Evolutionary conservation across 305 asterid genomes (phyloP), one percentile per base, ranked within the genome.

Genomic region (Salvia sclarea): DNA sequence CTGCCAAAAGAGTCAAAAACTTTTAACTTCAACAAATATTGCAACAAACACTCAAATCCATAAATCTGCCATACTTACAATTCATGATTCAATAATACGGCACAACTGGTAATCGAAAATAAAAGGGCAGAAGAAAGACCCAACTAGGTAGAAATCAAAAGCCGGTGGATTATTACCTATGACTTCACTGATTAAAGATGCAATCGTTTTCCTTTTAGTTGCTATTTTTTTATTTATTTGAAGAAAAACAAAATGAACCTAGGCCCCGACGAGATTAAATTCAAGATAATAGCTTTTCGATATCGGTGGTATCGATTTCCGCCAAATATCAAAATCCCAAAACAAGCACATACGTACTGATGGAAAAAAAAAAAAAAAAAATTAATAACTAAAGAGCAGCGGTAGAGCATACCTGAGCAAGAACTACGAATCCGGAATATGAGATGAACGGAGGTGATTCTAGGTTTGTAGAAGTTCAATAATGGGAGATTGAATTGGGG

Each of bases 1-100:
- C 82, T 81, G 76, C 64, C 13, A 60, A 74, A 1, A 67, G 12
- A 45, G 66, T 28, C 52, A 40, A 7, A 5, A 33, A 33, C 17
- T 7, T 9, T 43, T 31, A 18, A n/a, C 40, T 18, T 45, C 57
- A 79, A 45, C 21, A 66, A 41, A 31, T 11, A 57, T 28, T 49
- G 8, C 30, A 21, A 44, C 59, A 54, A 66, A 24, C 3, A 47
- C 52, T 25, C 35, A 35, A 54, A 61, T 37, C 18, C 48, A 22
- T 4, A 18, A 22, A 52, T 6, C 22, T 25, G 25, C 24, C 21
- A 52, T 25, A 25, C 6, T 31, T 59, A 17, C 20, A 25, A 50
- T 61, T 49, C 66, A 28, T 5, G 25, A 53, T 73, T 47, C 47
- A 21, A 30, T 6, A 61, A 1, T 13, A 52, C 9, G 28, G 54